phyloP scores from a whole-genome alignment of 2,329 filamentous ascomycete species.

The Nothophaeocryptopus gaeumannii region DNA sequence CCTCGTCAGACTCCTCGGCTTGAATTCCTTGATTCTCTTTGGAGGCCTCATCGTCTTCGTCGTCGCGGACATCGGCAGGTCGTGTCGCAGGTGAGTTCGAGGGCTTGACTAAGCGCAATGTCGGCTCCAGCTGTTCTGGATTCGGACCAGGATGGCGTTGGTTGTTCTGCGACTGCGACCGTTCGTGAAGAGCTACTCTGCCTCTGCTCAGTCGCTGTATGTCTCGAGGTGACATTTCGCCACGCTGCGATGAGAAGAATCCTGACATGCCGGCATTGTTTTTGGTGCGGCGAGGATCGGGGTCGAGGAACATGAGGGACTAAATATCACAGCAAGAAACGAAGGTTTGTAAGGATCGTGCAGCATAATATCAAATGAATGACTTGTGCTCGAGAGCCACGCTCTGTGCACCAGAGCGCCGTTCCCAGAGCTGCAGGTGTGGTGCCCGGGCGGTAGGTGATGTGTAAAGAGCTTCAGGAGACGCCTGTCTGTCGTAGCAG shows the following conservation, averaged over 20 bases:
- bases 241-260: conserved; percentile 25
- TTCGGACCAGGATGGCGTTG: conserved; percentile 10
- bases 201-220: conserved; percentile 16
- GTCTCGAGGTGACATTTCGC: conserved; percentile 23
- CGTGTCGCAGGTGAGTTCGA: conserved; percentile 24
- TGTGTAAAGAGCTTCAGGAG: conserved; percentile 23
- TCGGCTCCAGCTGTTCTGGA: conserved; percentile 21
- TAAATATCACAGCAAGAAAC: conserved; percentile 11
- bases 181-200: conserved; percentile 28
- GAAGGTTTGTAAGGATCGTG: conserved; percentile 19
- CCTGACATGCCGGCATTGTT: conserved; percentile 8
- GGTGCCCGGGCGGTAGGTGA: conserved; percentile 22
- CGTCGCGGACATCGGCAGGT: conserved; percentile 3
- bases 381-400: conserved; percentile 19
- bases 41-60: background rate
- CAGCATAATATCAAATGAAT: conserved; percentile 21
- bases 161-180: conserved; percentile 28
- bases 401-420: conserved; percentile 21
- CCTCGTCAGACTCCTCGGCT: too few species aligned
- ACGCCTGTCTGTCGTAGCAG: conserved; percentile 11
- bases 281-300: conserved; percentile 26
- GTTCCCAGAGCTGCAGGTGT: conserved; percentile 6
- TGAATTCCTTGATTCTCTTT: background rate
- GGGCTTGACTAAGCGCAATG: conserved; percentile 34
- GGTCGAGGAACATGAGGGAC: conserved; percentile 34